These are phyloP conservation scores for Phytophthora multivora DNA, from an alignment of 352 stramenopile genomes.

Conservation along the genomic window DNA sequence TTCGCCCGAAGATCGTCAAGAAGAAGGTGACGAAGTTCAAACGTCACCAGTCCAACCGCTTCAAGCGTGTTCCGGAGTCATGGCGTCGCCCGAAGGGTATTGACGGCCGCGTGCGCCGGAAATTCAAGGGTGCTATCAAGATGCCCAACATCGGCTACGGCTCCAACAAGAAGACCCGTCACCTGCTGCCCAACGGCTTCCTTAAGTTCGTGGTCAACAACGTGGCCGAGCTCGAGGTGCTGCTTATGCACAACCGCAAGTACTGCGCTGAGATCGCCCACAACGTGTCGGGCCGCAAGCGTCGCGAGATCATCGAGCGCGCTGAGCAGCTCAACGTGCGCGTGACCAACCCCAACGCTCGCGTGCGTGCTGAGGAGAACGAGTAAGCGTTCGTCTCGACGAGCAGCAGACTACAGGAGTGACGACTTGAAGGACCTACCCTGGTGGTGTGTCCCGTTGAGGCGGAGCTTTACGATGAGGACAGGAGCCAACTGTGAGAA, in stretches of 20 bases:
- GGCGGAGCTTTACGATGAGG: conserved; percentile 38
- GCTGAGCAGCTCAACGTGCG: conserved; percentile 98
- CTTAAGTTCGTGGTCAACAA: conserved; percentile 99
- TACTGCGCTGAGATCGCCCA: conserved; percentile 99
- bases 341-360: conserved; percentile 98
- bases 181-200: conserved; percentile 99
- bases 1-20: conserved; percentile 97
- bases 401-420: conserved; percentile 27
- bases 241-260: conserved; percentile 95
- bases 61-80: conserved; percentile 96
- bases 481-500: conserved; percentile 52
- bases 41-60: conserved; percentile 98
- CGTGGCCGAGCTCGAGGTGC: conserved; percentile 97
- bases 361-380: conserved; percentile 97
- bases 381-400: conserved; percentile 61
- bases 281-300: conserved; percentile 97
- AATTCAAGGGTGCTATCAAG: conserved; percentile 99
- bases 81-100: conserved; percentile 99
- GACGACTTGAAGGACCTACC: conserved; percentile 23
- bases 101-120: conserved; percentile 98
- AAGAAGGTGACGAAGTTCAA: conserved; percentile 99
- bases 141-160: conserved; percentile 99
- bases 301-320: conserved; percentile 97
- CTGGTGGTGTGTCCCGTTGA: conserved; percentile 11
- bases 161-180: conserved; percentile 98